Evolutionary conservation across 2,329 filamentous ascomycete species (phyloP), one percentile per base, ranked within the genome.

Genomic region (Triangularia verruculosa): DNA sequence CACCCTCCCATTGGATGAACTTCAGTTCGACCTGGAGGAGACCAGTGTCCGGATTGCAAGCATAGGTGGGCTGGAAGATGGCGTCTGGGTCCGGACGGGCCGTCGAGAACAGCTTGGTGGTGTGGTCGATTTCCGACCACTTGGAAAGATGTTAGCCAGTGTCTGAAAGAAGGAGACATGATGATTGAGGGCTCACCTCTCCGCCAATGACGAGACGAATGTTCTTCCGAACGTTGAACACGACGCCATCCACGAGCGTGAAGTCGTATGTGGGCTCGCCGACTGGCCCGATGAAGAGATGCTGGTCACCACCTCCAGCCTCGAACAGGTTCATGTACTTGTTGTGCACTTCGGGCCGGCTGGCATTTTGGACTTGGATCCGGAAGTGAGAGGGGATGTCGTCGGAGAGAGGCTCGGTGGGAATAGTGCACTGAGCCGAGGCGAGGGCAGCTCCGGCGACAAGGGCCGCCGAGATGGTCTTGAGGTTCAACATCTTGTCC

Each of bases 301-400:
- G 77, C 59, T 73, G 74, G 57, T 79, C 78, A 8, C 75, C 76
- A 25, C 75, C 77, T 2, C 76, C 77, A 4, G 75, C 72, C 30
- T 69, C 65, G 63, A 72, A 72, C 57, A 76, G 69, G 65, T 78
- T 78, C 68, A 78, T 70, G 61, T 73, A 72, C 27, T 72, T 68
- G 69, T 78, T 74, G 70, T 79, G 74, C 24, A 79, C 69, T 4
- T 71, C 63, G 1, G 76, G 73, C 25, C 72, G 73, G 6, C 71
- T 68, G 4, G 73, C 66, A 66, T 78, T 78, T 66, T 79, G 77
- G 30, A 78, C 72, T 63, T 75, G 72, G 62, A 78, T 71, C 1
- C 73, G 71, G 66, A 79, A 79, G 11, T 71, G 69, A 12, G 70
- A 65, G 22, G 69, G 64, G 64, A 79, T 76, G 66, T 65, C 76